A percentile compares a stretch with the other conserved stretches of the same genome.
Conservation (phyloP, 495 filamentous ascomycete genomes). For the Neurospora tetrasperma region DNA sequence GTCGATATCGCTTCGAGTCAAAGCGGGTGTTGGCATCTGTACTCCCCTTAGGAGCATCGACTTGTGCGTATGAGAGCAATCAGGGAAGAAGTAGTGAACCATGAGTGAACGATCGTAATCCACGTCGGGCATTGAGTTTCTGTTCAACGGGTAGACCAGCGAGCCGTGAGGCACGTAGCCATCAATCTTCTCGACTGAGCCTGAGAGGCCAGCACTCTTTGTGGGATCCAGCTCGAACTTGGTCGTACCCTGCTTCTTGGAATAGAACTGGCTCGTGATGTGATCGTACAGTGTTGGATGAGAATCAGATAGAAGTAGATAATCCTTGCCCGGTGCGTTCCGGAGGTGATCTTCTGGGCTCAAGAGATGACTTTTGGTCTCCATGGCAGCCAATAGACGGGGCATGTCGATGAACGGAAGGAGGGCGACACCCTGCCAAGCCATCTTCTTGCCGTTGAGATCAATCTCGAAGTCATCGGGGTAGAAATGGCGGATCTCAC, state of each 20-base stretch:
- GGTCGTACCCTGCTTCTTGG: constrained; percentile 62
- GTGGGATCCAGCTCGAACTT: constrained; percentile 61
- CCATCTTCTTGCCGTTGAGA: constrained; percentile 95
- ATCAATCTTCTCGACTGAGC: constrained; percentile 72
- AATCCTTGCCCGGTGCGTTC: constrained; percentile 73
- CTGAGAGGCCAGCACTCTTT: constrained; percentile 66
- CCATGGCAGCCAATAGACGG: constrained; percentile 72
- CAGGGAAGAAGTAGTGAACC: constrained; percentile 79
- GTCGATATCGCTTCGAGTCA: constrained; percentile 65
- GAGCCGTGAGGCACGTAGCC: constrained; percentile 65
- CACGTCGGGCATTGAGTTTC: constrained; percentile 59
- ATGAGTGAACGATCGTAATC: constrained; percentile 76
- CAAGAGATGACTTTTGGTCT: constrained; percentile 68
- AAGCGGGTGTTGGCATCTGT: constrained; percentile 54
- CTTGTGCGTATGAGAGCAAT: constrained; percentile 63
- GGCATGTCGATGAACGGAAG: constrained; percentile 95
- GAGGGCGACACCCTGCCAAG: constrained; percentile 91
- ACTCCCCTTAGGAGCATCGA: constrained; percentile 88
- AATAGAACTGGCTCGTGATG: constrained; percentile 74
- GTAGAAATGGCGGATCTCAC: constrained; percentile 95
- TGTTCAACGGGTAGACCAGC: constrained; percentile 48
- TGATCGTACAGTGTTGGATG: constrained; percentile 71
- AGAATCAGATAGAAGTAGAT: constrained; percentile 69
- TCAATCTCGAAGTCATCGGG: constrained; percentile 89
- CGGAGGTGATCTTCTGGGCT: constrained; percentile 66